Evolutionary conservation across 176 grass and related monocot species (phyloP), one percentile per base, ranked within the genome.

Genomic region (Triticum turgidum): DNA sequence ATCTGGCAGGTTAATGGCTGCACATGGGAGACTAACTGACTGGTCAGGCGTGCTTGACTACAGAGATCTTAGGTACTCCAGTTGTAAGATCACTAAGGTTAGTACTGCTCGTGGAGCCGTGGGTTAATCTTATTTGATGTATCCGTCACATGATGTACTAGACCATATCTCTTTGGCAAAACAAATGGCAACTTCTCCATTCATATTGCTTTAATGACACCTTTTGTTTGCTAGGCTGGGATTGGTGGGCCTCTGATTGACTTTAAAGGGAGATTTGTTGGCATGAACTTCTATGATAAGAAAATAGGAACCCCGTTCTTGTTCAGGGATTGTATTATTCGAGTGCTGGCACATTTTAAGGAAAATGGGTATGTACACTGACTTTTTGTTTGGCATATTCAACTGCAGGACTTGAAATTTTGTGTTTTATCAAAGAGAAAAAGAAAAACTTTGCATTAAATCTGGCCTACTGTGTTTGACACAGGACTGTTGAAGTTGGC

Each of bases 211-310:
- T 51, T 45, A 51, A 2, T 75, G 1, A 12, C 41, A 45, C n/a
- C 1, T 75, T 54, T 49, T 18, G 22, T 75, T 87, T 63, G 27
- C 3, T 86, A 86, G 85, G 85, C 20, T 67, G 86, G 69, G 61
- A 86, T 86, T 39, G 84, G 76, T 44, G 62, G 84, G 6, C 77
- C 85, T 20, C 39, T 80, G 80, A 5, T 87, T 65, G 5, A 34
- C 15, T 51, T 64, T 8, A 42, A 73, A 2, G 86, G 78, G 61
- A 75, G 72, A 75, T 75, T 51, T 75, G 9, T 75, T 24, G 72
- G 72, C 72, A 75, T 75, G 72, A 75, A 58, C 65, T 86, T 69
- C 33, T 80, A 87, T 52, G 85, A 74, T 20, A 87, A 18, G 39
- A 61, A 87, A 65, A 52, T 81, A 81, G 69, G 59, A 49, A 64